These are phyloP conservation scores for Populus trichocarpa DNA, from an alignment of 441 rosid species.

Conservation along the genomic window DNA sequence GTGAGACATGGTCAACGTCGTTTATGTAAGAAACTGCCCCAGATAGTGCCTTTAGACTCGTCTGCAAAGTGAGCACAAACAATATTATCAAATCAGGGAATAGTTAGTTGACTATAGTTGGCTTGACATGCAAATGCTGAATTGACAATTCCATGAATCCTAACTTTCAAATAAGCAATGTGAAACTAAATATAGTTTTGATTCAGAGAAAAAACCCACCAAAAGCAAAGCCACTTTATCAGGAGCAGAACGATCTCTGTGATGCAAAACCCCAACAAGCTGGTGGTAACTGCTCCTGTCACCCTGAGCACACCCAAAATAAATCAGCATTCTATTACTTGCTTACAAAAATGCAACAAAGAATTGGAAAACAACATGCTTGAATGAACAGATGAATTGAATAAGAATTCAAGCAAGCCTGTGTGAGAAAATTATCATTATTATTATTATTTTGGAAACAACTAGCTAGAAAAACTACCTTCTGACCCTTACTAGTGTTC, in stretches of 20 bases:
- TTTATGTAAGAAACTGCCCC: slow-evolving; percentile 69
- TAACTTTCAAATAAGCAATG: background rate
- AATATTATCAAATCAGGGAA: background rate
- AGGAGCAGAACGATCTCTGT: slow-evolving; percentile 34
- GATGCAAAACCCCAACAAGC: slow-evolving; percentile 63
- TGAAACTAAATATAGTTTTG: background rate
- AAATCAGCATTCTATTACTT: slow-evolving; percentile 3
- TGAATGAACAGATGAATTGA: background rate
- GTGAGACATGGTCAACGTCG: slow-evolving; percentile 43
- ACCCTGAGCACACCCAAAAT: slow-evolving; percentile 42
- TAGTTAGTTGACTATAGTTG: background rate
- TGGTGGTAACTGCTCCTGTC: slow-evolving; percentile 47
- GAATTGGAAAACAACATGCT: background rate
- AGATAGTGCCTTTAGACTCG: slow-evolving; percentile 58
- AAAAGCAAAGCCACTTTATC: slow-evolving; percentile 72
- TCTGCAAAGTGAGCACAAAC: slow-evolving; percentile 32
- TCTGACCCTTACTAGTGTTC: slow-evolving; percentile 13
- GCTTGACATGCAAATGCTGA: background rate
- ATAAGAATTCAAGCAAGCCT: slow-evolving; percentile 1
- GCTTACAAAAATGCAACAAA: background rate
- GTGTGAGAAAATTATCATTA: background rate
- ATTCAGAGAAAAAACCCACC: slow-evolving; percentile 33
- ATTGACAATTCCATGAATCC: background rate
- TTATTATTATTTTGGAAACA: background rate
- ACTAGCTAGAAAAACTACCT: slow-evolving; percentile 20